Conservation (phyloP, 2,329 filamentous ascomycete species). For the Arthroderma sp. region DNA sequence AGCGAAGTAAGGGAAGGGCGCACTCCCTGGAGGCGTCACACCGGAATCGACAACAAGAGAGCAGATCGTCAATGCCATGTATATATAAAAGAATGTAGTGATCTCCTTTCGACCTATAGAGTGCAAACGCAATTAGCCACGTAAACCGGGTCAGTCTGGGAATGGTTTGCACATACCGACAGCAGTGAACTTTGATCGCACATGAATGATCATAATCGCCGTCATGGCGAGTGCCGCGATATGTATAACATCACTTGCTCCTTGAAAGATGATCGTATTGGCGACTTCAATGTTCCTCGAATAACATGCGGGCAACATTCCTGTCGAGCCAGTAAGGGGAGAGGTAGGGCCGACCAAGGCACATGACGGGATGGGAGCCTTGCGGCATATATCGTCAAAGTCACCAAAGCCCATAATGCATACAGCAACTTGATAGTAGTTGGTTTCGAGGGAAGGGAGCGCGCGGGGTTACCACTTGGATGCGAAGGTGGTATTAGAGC, state of each 20-base stretch:
- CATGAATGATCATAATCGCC: constrained; percentile 92
- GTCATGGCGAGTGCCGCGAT: constrained; percentile 86
- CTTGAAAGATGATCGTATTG: constrained; percentile 97
- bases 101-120: constrained; percentile 51
- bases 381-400: constrained; percentile 74
- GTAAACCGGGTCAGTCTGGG: neutral
- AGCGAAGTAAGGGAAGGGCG: constrained; percentile 79
- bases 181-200: constrained; percentile 94
- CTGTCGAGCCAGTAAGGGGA: constrained; percentile 52
- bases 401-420: constrained; percentile 75
- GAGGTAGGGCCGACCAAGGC: constrained; percentile 59
- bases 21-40: constrained; percentile 71
- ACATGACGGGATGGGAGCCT: constrained; percentile 76
- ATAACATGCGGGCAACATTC: constrained; percentile 84
- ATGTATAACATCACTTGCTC: constrained; percentile 80
- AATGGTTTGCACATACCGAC: constrained; percentile 52
- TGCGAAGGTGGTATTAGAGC: too few species aligned
- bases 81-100: constrained; percentile 92
- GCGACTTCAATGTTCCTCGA: constrained; percentile 89
- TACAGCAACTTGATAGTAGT: too few species aligned
- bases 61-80: constrained; percentile 76
- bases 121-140: constrained; percentile 4
- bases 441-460: too few species aligned
- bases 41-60: constrained; percentile 88
- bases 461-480: too few species aligned